These are phyloP conservation scores for Paecilomyces sp. DNA, from an alignment of 2,329 filamentous ascomycete species.

Conservation along the genomic window DNA sequence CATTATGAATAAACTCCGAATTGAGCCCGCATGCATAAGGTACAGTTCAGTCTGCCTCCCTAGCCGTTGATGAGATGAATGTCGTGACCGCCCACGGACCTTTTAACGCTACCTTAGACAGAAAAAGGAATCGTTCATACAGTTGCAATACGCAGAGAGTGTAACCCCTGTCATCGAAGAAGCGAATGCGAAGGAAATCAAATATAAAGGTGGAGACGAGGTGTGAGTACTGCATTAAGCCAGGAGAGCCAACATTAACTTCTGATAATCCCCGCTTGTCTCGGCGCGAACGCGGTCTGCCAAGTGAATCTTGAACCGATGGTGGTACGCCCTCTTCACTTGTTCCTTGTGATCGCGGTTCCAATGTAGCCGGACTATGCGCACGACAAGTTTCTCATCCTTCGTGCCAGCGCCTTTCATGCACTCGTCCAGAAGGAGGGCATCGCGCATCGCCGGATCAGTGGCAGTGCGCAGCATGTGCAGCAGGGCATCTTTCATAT, in stretches of 20 bases:
- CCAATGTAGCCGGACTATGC: constrained; percentile 82
- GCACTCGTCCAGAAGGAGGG: constrained; percentile 69
- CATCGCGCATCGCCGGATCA: constrained; percentile 80
- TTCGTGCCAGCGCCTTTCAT: constrained; percentile 88
- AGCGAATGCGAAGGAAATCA: neutral
- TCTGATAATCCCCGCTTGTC: constrained; percentile 77
- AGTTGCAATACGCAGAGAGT: neutral
- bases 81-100: neutral
- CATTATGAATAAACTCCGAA: neutral
- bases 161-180: neutral
- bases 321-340: constrained; percentile 70
- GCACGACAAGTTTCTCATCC: constrained; percentile 67
- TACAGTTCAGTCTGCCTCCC: neutral
- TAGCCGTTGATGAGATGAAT: neutral
- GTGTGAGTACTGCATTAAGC: constrained; percentile 20
- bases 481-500: constrained; percentile 81
- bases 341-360: constrained; percentile 65
- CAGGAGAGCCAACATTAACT: constrained; percentile 62
- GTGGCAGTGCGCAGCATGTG: constrained; percentile 69
- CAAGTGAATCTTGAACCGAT: constrained; percentile 62
- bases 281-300: constrained; percentile 67
- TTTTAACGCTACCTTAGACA: neutral
- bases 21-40: neutral
- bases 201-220: neutral
- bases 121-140: neutral